Percentiles rank a stretch among this genome's conserved stretches.
Evolutionary conservation across 225 moss, liverwort and hornwort species (phyloP).

Genomic region (Asterella californica): DNA sequence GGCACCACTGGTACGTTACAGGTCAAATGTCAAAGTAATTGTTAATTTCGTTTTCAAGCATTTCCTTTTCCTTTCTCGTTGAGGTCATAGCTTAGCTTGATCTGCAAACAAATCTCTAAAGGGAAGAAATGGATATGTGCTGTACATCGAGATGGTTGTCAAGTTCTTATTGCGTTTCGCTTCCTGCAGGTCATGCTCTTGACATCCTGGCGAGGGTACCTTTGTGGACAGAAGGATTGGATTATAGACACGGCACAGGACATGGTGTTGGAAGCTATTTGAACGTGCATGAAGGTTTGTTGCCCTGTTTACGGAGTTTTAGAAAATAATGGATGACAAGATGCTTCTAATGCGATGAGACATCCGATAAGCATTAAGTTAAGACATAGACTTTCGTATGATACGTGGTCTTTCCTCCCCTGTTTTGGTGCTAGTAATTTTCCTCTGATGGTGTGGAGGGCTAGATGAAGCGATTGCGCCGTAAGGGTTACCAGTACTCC

Average conservation of each 20-base stretch:
- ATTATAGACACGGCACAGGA: conserved; percentile 80
- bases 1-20: conserved; percentile 64
- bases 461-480: background rate
- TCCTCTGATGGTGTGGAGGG: background rate
- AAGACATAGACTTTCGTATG: background rate
- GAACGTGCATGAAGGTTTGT: conserved; percentile 78
- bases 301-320: background rate
- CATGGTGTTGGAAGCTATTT: conserved; percentile 81
- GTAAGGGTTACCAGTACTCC: background rate
- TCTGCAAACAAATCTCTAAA: background rate
- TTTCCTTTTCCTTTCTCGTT: background rate
- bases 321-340: background rate
- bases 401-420: background rate
- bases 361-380: background rate
- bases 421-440: background rate
- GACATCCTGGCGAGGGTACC: conserved; percentile 82
- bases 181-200: conserved; percentile 63
- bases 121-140: background rate
- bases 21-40: background rate
- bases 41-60: background rate
- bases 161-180: background rate
- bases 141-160: background rate
- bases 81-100: background rate
- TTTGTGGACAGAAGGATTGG: conserved; percentile 78
- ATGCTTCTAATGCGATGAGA: background rate